Conservation (phyloP, 179 eudicot genomes). For the Silene coronaria region DNA sequence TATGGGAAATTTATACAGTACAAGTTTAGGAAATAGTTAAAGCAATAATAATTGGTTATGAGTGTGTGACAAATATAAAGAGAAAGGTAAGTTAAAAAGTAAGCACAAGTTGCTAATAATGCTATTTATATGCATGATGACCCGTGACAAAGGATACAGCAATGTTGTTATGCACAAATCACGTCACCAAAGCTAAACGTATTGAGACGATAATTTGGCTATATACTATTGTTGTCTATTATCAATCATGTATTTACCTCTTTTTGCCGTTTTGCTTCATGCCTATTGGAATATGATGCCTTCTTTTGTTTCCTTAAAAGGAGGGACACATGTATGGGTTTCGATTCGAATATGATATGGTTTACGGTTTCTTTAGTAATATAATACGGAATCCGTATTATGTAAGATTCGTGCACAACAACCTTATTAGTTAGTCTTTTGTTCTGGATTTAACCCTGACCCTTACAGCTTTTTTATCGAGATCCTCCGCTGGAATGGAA, state of each 20-base stretch:
- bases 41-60: not conserved
- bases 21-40: not conserved
- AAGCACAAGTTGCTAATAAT: not conserved
- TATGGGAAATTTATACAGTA: not conserved
- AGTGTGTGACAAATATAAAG: not conserved
- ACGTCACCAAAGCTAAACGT: not conserved
- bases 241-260: not conserved
- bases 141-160: not conserved
- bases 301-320: not conserved
- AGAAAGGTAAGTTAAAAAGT: not conserved
- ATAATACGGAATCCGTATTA: too few species aligned
- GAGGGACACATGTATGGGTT: not conserved
- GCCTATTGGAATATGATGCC: not conserved
- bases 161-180: not conserved
- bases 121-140: not conserved
- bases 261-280: not conserved
- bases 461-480: too few species aligned
- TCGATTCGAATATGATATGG: too few species aligned
- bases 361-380: too few species aligned
- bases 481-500: too few species aligned
- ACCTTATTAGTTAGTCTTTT: too few species aligned
- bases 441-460: too few species aligned
- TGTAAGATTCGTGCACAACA: too few species aligned
- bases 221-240: not conserved
- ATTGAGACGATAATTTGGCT: constrained; percentile 1